Percentiles rank a stretch among this genome's conserved stretches.
phyloP scores from a whole-genome alignment of 139 green algal species.

The Tetradesmus obliquus region DNA sequence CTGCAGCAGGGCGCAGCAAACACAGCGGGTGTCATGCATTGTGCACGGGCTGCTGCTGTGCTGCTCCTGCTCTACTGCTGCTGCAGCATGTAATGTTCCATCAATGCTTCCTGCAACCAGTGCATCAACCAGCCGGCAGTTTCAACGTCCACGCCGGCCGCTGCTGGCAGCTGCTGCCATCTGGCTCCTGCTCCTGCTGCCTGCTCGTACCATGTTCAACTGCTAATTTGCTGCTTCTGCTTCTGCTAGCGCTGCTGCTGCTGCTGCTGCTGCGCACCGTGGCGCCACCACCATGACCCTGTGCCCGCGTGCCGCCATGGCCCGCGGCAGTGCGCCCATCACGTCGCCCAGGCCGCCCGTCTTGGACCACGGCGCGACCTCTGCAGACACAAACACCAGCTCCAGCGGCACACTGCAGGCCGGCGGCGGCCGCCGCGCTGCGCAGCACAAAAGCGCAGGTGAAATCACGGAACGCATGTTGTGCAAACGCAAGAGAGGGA shows the following conservation, averaged over 20 bases:
- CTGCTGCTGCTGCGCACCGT: slow-evolving; percentile 50
- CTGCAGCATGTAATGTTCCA: neutral
- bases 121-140: too few relatives aligned
- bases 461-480: neutral
- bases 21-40: neutral
- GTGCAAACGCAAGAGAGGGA: too few relatives aligned
- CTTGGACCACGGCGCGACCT: slow-evolving; percentile 92
- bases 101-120: neutral
- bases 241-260: neutral
- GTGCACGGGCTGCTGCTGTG: neutral
- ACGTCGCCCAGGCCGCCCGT: slow-evolving; percentile 96
- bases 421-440: neutral
- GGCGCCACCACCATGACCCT: slow-evolving; percentile 80
- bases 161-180: too few relatives aligned
- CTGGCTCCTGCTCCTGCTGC: neutral
- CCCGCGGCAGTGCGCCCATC: slow-evolving; percentile 70
- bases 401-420: slow-evolving; percentile 33
- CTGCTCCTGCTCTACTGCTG: neutral
- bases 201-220: neutral
- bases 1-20: slow-evolving; percentile 27
- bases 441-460: neutral
- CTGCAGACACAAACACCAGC: slow-evolving; percentile 77
- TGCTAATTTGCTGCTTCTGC: neutral
- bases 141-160: too few relatives aligned
- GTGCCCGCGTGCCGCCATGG: slow-evolving; percentile 75